Conservation (phyloP, 2,329 filamentous ascomycete genomes). For the Penicillium sp. region DNA sequence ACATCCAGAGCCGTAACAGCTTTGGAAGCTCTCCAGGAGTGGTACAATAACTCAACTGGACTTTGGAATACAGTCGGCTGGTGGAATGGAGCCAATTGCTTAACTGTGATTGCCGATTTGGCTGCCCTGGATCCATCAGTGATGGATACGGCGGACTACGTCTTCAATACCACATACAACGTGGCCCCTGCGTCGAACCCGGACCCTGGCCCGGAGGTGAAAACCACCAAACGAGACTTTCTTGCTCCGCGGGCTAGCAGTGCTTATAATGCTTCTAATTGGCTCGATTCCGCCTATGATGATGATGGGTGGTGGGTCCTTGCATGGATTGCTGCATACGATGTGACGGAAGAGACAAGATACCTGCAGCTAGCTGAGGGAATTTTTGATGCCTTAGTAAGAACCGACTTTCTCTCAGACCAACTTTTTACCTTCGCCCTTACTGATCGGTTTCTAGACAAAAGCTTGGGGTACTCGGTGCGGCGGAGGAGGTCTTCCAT, state of each 20-base stretch:
- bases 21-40: conserved; percentile 55
- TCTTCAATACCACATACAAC: conserved; percentile 49
- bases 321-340: conserved; percentile 57
- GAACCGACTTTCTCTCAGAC: not conserved
- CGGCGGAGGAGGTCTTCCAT: conserved; percentile 51
- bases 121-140: conserved; percentile 39
- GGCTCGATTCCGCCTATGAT: conserved; percentile 46
- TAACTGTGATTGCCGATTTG: conserved; percentile 63
- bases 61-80: conserved; percentile 67
- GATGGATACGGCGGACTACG: conserved; percentile 32
- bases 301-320: conserved; percentile 58
- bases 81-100: conserved; percentile 72
- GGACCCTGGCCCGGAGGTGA: conserved; percentile 15
- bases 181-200: conserved; percentile 23
- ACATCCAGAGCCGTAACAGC: conserved; percentile 25
- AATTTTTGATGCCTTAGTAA: conserved; percentile 51
- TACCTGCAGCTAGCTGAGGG: conserved; percentile 51
- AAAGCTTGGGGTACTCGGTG: conserved; percentile 46
- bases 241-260: conserved; percentile 1
- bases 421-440: not conserved
- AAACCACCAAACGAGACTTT: conserved; percentile 10
- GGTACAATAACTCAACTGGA: conserved; percentile 62
- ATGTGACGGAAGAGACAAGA: conserved; percentile 46
- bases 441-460: conserved; percentile 19
- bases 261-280: conserved; percentile 24